Conservation (phyloP, 352 stramenopile genomes). For the Globisporangium rhizosaccharum region DNA sequence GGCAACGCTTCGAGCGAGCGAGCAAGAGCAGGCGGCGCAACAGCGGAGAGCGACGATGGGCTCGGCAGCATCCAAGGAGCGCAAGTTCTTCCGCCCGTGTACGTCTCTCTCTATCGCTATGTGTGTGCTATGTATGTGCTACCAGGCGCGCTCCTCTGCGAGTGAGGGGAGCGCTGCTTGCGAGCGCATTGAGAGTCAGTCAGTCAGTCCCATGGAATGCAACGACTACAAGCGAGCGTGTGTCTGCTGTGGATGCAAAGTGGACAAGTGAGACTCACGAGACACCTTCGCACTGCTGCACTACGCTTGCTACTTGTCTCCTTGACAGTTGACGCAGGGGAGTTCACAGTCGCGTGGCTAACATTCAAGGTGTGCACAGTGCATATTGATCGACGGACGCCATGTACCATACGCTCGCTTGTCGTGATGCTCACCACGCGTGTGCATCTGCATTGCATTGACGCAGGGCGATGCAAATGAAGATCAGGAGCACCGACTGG, state of each 20-base stretch:
- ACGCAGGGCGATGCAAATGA: conserved; percentile 63
- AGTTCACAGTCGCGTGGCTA: conserved; percentile 84
- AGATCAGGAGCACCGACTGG: conserved; percentile 53
- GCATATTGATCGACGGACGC: not conserved
- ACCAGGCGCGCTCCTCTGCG: not conserved
- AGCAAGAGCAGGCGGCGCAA: no score
- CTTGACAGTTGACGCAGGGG: conserved; percentile 49
- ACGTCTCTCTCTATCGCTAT: conserved; percentile 15
- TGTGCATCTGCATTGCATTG: not conserved
- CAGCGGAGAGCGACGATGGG: conserved; percentile 23
- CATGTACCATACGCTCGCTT: not conserved
- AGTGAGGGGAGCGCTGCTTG: not conserved
- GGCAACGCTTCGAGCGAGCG: no score
- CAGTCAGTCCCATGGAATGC: no score
- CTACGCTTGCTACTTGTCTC: not conserved
- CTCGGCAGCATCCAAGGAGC: conserved; percentile 35
- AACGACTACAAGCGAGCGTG: no score
- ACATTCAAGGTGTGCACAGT: conserved; percentile 68
- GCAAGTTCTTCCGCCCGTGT: conserved; percentile 50
- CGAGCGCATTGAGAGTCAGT: not conserved
- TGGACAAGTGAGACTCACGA: not conserved
- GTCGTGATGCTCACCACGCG: not conserved
- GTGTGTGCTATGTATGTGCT: not conserved
- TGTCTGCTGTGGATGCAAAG: no score
- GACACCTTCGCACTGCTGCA: not conserved